A percentile compares a stretch with the other conserved stretches of the same genome.
Conservation (phyloP, 2,329 filamentous ascomycete genomes). For the Incumbomyces lentus region DNA sequence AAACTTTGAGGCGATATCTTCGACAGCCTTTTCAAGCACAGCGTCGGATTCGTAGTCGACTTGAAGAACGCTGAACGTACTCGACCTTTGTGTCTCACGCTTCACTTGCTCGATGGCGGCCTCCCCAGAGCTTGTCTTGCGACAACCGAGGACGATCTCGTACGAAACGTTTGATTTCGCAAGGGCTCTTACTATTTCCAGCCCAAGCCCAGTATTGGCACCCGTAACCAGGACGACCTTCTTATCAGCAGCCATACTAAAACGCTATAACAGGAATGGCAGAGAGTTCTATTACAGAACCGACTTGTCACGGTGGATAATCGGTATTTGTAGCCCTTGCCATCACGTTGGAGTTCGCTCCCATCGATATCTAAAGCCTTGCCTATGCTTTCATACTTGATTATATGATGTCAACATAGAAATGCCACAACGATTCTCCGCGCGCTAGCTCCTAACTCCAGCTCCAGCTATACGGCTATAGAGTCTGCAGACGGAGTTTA, state of each 20-base stretch:
- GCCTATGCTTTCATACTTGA: too few relatives aligned
- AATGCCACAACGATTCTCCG: too few relatives aligned
- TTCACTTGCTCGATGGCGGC: constrained; percentile 35
- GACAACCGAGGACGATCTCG: constrained; percentile 46
- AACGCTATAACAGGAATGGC: background rate
- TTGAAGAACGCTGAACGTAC: constrained; percentile 32
- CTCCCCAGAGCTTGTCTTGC: constrained; percentile 42
- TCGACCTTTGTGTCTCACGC: constrained; percentile 33
- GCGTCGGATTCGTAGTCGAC: constrained; percentile 46
- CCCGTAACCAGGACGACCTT: constrained; percentile 49
- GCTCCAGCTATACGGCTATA: too few relatives aligned
- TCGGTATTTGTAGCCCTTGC: too few relatives aligned
- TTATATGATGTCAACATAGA: too few relatives aligned
- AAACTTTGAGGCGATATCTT: constrained; percentile 26
- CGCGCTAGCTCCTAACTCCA: too few relatives aligned
- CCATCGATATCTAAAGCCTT: too few relatives aligned
- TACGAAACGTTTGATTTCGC: constrained; percentile 40
- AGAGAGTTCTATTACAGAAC: too few relatives aligned
- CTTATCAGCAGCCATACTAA: background rate
- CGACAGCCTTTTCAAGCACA: constrained; percentile 40
- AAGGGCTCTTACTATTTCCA: constrained; percentile 47
- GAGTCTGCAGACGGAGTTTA: too few relatives aligned
- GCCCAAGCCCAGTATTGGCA: constrained; percentile 52
- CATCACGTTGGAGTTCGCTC: too few relatives aligned
- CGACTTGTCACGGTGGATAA: too few relatives aligned